Conservation (phyloP, 2,329 filamentous ascomycete genomes). For the Knoxdaviesia proteae region DNA sequence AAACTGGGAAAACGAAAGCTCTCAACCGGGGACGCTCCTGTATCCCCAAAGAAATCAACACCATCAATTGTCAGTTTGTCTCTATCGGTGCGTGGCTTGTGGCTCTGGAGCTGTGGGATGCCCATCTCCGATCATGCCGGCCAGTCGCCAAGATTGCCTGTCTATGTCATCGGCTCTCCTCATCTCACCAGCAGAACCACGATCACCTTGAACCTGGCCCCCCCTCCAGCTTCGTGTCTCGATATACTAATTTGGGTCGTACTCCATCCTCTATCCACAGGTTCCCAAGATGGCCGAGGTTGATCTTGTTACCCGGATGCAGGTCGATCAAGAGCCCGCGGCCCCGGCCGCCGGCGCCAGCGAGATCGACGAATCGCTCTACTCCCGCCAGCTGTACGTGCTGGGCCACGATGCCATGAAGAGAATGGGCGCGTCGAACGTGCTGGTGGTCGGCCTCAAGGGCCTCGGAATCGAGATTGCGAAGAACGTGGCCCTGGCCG, state of each 20-base stretch:
- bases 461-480: conserved; percentile 94
- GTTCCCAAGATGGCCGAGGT: conserved; percentile 33
- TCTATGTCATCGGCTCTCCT: no score
- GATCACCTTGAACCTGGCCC: no score
- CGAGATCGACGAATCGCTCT: conserved; percentile 54
- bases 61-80: conserved; percentile 35
- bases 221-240: no score
- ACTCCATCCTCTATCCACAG: conserved; percentile 12
- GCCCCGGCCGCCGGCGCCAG: conserved; percentile 30
- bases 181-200: no score
- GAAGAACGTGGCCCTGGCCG: conserved; percentile 94
- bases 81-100: no score
- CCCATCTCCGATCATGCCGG: no score
- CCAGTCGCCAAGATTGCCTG: no score
- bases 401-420: conserved; percentile 78
- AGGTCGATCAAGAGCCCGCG: conserved; percentile 26
- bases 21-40: conserved; percentile 36
- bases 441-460: conserved; percentile 79
- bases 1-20: conserved; percentile 50
- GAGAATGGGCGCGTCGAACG: conserved; percentile 90
- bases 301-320: conserved; percentile 43
- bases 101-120: no score
- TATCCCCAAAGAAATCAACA: conserved; percentile 27
- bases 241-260: conserved; percentile 4
- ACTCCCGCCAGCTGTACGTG: conserved; percentile 55